Evolutionary conservation across 2,329 filamentous ascomycete species (phyloP), one percentile per base, ranked within the genome.

Genomic region (Aspergillus ibericus): DNA sequence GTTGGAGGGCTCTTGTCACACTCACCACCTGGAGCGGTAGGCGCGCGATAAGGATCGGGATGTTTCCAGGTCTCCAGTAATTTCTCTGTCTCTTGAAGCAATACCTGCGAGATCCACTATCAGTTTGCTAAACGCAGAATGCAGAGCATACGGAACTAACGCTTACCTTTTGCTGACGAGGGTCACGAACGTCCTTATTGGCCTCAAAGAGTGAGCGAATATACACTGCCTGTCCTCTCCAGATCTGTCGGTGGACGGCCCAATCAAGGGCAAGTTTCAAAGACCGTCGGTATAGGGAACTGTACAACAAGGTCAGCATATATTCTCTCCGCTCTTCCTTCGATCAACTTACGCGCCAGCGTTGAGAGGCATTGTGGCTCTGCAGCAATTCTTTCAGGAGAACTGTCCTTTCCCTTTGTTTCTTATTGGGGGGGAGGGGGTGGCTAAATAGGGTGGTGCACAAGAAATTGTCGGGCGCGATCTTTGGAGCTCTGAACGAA

Each of bases 211-310:
- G 84, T 36, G 90, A 92, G 69, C 95, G 89, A 70, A 99, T 96
- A 77, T 99, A 98, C 63, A 98, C 81, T 32, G 95, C 95, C 78
- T 98, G 95, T 62, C 93, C 93, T 69, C 95, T 89, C 93, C 95
- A 99, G 61, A 97, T 80, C 70, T 93, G 87, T 67, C 95, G 86
- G 75, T 97, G 91, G 63, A 98, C 92, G 58, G 92, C 87, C 95
- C 95, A 99, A 81, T 97, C 92, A 66, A 98, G 87, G 42, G 95
- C 85, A 65, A 97, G 87, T 83, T 97, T 97, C 73, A 99, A 79
- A 25, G 92, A 92, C 68, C 92, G 91, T 73, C 93, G 89, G 79
- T 99, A 99, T 61, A 99, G 88, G 62, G 82, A 82, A 67, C 86
- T 88, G 72, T 51, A 59, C 58, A 48, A 53, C 36, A 29, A 47